These are phyloP conservation scores for Globisporangium abappressorium DNA, from an alignment of 352 stramenopile species.

Conservation along the genomic window DNA sequence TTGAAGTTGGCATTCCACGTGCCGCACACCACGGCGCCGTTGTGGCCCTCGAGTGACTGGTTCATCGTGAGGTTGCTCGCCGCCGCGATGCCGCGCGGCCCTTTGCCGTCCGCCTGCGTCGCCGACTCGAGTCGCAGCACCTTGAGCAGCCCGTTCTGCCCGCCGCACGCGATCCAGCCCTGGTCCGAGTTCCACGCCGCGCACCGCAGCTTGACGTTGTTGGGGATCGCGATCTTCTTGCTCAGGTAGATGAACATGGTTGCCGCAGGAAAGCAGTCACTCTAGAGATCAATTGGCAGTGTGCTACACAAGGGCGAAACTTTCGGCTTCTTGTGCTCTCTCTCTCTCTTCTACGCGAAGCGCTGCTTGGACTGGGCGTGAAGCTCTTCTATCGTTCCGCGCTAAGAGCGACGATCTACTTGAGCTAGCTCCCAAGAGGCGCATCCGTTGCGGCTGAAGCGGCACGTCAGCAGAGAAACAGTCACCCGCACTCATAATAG, in stretches of 20 bases:
- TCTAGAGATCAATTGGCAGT: no score
- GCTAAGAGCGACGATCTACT: neutral
- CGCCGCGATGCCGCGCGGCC: slow-evolving; percentile 77
- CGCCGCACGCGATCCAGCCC: slow-evolving; percentile 94
- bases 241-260: slow-evolving; percentile 94
- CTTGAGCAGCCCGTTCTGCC: slow-evolving; percentile 91
- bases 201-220: slow-evolving; percentile 90
- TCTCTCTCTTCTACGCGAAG: neutral
- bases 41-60: slow-evolving; percentile 93
- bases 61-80: slow-evolving; percentile 94
- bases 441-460: slow-evolving; percentile 1
- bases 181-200: slow-evolving; percentile 92
- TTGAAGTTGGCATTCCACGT: slow-evolving; percentile 94
- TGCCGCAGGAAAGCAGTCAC: no score
- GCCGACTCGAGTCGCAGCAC: slow-evolving; percentile 89
- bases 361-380: neutral
- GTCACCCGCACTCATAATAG: neutral
- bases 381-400: neutral
- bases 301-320: neutral
- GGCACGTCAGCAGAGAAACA: neutral
- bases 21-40: slow-evolving; percentile 86
- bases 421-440: slow-evolving; percentile 2
- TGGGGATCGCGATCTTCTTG: slow-evolving; percentile 95
- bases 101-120: slow-evolving; percentile 61
- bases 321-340: neutral